A percentile compares a stretch with the other conserved stretches of the same genome.
These are phyloP conservation scores for Sporothrix brasiliensis DNA, from an alignment of 2,329 filamentous ascomycete genomes.

Conservation along the genomic window DNA sequence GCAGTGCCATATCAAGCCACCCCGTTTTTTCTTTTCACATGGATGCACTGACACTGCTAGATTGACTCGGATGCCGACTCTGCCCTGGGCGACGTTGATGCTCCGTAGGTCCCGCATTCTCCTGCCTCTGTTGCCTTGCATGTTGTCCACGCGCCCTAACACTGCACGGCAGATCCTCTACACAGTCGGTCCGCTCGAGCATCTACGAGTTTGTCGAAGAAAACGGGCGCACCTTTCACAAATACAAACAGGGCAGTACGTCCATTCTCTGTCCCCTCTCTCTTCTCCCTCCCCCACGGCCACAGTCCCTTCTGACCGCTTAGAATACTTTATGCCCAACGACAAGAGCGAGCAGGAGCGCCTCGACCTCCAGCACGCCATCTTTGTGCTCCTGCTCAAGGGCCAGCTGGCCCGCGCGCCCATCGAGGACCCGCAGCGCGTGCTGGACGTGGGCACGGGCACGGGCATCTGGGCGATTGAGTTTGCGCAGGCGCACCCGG, in stretches of 20 bases:
- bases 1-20: no score
- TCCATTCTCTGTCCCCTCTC: not conserved
- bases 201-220: constrained; percentile 37
- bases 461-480: constrained; percentile 34
- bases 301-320: not conserved
- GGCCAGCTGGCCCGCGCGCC: constrained; percentile 37
- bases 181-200: constrained; percentile 34
- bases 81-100: constrained; percentile 29
- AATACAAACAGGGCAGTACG: constrained; percentile 36
- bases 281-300: no score
- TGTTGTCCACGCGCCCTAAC: no score
- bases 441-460: constrained; percentile 36
- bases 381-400: constrained; percentile 34
- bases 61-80: constrained; percentile 33
- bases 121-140: no score
- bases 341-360: constrained; percentile 36
- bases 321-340: constrained; percentile 36
- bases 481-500: constrained; percentile 48
- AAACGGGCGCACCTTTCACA: constrained; percentile 35
- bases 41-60: not conserved
- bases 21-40: no score
- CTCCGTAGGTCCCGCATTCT: not conserved
- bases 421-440: constrained; percentile 33
- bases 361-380: constrained; percentile 33
- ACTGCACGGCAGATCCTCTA: constrained; percentile 26